Base-by-base conservation (phyloP, 345 rosid species). In the Cardamine resedifolia region DNA sequence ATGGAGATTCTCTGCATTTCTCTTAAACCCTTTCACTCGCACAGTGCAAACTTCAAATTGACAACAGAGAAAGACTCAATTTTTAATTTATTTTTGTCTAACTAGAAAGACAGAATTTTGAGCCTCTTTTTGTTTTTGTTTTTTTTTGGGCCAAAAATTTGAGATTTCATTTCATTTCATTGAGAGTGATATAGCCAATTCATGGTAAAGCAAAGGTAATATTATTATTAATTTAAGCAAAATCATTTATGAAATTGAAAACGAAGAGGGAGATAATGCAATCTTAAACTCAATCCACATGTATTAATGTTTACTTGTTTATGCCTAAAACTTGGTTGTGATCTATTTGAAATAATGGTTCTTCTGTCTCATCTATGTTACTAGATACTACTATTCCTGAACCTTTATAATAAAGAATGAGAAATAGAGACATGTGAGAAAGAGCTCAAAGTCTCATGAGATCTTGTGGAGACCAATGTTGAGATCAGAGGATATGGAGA, bases 401-500 rank as follows among this genome's bases (percentile, higher is more conserved):
- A 71, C 51, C 23, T 67, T 26, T 52, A 39, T 59, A 7, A 8
- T 4, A 47, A 10, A 3, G 10, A 28, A 27, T 56, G 66, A 70
- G 20, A 38, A 48, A 41, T 16, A 62, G 5, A 70, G 52, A 71
- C 16, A 48, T 12, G 8, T 23, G 48, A 41, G 64, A n/a, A n/a
- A 43, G 21, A 30, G 47, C 36, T 72, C 39, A 33, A 19, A 65
- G 50, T 53, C 14, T 78, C 71, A 78, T 47, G 81, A 76, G 76
- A 85, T 81, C 80, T 83, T 92, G 78, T 90, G 96, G n/a, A 88
- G 74, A 41, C 98, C 96, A 48, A 93, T 80, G 72, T 85, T 85
- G 61, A 87, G 84, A 81, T 93, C 97, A 28, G 97, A 93, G 74
- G 98, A 88, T 71, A 94, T 84, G 64, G 97, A 91, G 62, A 94